Conservation (phyloP, 371 early-diverging fungal genomes). For the Mucor racemosus region DNA sequence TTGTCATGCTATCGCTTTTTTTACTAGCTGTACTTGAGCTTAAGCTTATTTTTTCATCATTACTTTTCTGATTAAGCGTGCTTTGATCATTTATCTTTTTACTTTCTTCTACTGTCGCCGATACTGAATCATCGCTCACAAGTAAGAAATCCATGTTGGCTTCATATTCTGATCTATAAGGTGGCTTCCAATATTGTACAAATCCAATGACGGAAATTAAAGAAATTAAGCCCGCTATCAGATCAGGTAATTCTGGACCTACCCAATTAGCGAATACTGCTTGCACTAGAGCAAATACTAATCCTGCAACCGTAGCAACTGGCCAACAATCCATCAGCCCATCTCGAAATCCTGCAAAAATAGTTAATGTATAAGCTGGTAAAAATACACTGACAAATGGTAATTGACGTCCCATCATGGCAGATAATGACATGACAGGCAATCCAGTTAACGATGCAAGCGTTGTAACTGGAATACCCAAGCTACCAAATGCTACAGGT, state of each 20-base stretch:
- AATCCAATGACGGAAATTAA: conserved; percentile 36
- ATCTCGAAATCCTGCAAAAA: conserved; percentile 40
- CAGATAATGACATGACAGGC: conserved; percentile 34
- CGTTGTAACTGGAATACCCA: conserved; percentile 32
- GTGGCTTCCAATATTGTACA: conserved; percentile 51
- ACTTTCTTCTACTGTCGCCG: no score
- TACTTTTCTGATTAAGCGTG: no score
- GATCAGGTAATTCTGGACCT: conserved; percentile 50
- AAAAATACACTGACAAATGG: conserved; percentile 47
- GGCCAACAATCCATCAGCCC: conserved; percentile 52
- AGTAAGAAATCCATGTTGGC: conserved; percentile 21
- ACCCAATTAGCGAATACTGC: conserved; percentile 47
- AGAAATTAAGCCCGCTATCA: conserved; percentile 46
- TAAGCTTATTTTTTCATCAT: no score
- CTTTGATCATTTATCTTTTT: no score
- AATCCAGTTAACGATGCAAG: conserved; percentile 39
- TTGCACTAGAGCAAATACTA: conserved; percentile 47
- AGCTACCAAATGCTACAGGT: conserved; percentile 23
- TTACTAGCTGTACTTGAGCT: neutral
- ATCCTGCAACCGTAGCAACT: conserved; percentile 33
- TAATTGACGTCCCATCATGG: conserved; percentile 50
- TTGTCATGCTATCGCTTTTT: neutral
- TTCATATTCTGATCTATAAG: conserved; percentile 39
- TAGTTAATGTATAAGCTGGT: conserved; percentile 37
- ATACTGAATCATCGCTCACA: neutral